phyloP scores from a whole-genome alignment of 2,329 filamentous ascomycete genomes.

The Monosporascus cannonballus region DNA sequence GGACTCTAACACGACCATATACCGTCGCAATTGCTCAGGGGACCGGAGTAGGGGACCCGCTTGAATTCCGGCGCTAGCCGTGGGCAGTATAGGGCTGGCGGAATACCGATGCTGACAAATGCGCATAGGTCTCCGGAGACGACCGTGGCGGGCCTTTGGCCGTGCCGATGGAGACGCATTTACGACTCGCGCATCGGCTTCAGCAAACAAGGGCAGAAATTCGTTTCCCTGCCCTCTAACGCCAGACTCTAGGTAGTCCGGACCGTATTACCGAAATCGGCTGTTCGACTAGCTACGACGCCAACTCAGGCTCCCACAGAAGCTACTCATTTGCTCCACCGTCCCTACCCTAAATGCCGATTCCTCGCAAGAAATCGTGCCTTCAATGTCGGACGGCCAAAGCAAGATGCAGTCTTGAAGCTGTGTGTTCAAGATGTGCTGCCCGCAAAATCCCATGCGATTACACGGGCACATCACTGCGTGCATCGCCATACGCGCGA shows the following conservation, averaged over 20 bases:
- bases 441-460: slow-evolving; percentile 12
- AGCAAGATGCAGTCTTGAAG: slow-evolving; percentile 18
- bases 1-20: too few relatives aligned
- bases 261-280: too few relatives aligned
- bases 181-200: too few relatives aligned
- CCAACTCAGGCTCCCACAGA: too few relatives aligned
- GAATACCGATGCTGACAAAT: slow-evolving; percentile 8
- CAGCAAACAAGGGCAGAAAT: too few relatives aligned
- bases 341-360: slow-evolving; percentile 10
- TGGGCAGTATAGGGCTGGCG: background rate
- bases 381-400: slow-evolving; percentile 18
- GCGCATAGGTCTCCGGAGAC: too few relatives aligned
- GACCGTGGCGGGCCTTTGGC: too few relatives aligned
- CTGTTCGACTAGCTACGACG: too few relatives aligned
- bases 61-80: slow-evolving; percentile 9
- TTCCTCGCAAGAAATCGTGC: slow-evolving; percentile 20
- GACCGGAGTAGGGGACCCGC: slow-evolving; percentile 1
- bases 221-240: too few relatives aligned
- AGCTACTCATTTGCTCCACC: too few relatives aligned
- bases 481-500: slow-evolving; percentile 2
- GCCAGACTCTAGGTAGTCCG: too few relatives aligned
- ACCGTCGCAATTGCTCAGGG: background rate
- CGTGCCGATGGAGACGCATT: too few relatives aligned
- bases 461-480: slow-evolving; percentile 6
- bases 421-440: slow-evolving; percentile 14